Evolutionary conservation across 345 rosid species (phyloP).

Genomic region (Zanthoxylum bungeanum): DNA sequence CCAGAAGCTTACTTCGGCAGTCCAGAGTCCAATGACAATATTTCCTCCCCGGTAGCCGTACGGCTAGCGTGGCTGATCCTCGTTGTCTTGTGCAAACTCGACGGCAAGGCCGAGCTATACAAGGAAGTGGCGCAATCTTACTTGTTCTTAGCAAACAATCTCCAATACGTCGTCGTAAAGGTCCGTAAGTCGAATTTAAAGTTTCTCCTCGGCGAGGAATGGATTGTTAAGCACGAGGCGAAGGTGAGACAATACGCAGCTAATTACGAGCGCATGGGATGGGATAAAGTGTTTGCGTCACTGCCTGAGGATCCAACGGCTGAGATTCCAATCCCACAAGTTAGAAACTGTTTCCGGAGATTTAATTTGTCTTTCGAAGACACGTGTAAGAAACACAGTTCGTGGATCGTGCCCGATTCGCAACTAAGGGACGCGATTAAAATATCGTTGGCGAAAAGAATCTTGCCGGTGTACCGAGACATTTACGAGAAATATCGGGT

Average conservation of each 20-base stretch:
- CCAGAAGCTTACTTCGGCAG: conserved; percentile 43
- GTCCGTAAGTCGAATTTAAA: conserved; percentile 53
- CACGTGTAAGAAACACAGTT: conserved; percentile 43
- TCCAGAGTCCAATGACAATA: conserved; percentile 21
- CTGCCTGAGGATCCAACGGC: conserved; percentile 34
- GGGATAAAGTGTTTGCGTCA: conserved; percentile 54
- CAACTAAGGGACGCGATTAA: conserved; percentile 53
- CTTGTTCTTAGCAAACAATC: conserved; percentile 75
- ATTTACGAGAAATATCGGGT: conserved; percentile 41
- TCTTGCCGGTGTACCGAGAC: conserved; percentile 42
- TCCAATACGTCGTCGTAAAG: conserved; percentile 64
- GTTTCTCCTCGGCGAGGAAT: conserved; percentile 54
- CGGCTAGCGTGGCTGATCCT: conserved; percentile 69
- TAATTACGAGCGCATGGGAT: conserved; percentile 63
- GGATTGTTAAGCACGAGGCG: conserved; percentile 55
- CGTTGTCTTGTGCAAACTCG: conserved; percentile 68
- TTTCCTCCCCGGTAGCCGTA: conserved; percentile 35
- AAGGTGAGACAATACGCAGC: conserved; percentile 51
- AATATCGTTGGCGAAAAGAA: conserved; percentile 44
- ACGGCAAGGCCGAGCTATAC: conserved; percentile 57
- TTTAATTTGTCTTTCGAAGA: conserved; percentile 65
- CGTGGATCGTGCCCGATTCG: conserved; percentile 61
- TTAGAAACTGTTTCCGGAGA: conserved; percentile 32
- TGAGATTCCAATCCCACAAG: conserved; percentile 30
- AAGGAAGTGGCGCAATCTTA: conserved; percentile 60